phyloP scores from a whole-genome alignment of 495 filamentous ascomycete genomes.

The Talaromyces thailandensis region DNA sequence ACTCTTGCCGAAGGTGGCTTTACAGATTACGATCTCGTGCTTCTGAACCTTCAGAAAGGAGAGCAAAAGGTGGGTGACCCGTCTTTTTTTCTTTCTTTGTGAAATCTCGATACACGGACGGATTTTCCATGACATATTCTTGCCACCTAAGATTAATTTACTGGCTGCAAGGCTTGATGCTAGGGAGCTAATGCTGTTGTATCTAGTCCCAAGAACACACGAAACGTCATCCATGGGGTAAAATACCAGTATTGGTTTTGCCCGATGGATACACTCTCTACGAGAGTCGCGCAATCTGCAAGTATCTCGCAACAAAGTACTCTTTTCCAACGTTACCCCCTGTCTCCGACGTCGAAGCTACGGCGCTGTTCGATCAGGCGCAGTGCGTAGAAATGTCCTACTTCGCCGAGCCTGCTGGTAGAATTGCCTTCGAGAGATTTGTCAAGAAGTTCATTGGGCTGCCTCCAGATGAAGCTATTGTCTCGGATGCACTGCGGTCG shows the following conservation, averaged over 20 bases:
- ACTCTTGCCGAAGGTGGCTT: slow-evolving; percentile 29
- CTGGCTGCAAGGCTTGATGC: slow-evolving; percentile 3
- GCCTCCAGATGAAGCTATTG: slow-evolving; percentile 27
- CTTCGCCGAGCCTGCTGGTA: slow-evolving; percentile 32
- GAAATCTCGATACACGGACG: too few species aligned
- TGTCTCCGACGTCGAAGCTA: slow-evolving; percentile 28
- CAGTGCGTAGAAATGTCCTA: slow-evolving; percentile 27
- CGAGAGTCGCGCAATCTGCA: slow-evolving; percentile 38
- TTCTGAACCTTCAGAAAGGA: slow-evolving; percentile 24
- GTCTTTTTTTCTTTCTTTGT: too few species aligned
- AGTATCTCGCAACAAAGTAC: slow-evolving; percentile 35
- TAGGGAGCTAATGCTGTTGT: slow-evolving; percentile 16
- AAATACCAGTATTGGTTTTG: slow-evolving; percentile 20
- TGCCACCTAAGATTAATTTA: neutral
- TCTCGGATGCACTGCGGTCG: slow-evolving; percentile 24
- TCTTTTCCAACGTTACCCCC: slow-evolving; percentile 25
- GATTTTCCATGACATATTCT: slow-evolving; percentile 1
- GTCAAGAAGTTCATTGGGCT: slow-evolving; percentile 32
- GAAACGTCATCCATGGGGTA: slow-evolving; percentile 32
- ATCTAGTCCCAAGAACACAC: slow-evolving; percentile 25
- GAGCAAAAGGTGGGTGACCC: slow-evolving; percentile 24
- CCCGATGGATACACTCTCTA: slow-evolving; percentile 30
- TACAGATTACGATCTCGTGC: slow-evolving; percentile 26
- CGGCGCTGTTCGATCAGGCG: slow-evolving; percentile 34
- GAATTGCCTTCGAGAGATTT: slow-evolving; percentile 32